These are phyloP conservation scores for Oryza coarctata DNA, from an alignment of 176 grass and related monocot genomes.

Conservation along the genomic window DNA sequence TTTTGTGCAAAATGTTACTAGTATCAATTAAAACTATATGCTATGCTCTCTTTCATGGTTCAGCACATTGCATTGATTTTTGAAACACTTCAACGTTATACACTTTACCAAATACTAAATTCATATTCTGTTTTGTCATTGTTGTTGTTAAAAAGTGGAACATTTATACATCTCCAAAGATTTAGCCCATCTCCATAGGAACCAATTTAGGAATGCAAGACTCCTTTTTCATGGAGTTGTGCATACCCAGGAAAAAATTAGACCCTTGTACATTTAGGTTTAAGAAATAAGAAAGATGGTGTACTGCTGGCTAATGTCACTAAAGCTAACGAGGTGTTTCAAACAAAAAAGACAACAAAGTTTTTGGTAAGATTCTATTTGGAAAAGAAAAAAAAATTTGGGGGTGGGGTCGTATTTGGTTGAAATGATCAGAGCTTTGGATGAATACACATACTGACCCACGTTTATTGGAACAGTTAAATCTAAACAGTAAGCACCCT, in stretches of 20 bases:
- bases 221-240: conserved; percentile 13
- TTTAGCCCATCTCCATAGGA: no score
- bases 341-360: neutral
- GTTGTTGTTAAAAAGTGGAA: neutral
- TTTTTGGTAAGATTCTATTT: neutral
- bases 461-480: neutral
- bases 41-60: conserved; percentile 20
- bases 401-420: neutral
- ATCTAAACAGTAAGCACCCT: neutral
- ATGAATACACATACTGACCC: neutral
- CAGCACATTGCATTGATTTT: neutral
- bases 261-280: neutral
- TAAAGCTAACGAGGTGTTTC: neutral
- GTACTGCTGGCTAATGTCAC: neutral
- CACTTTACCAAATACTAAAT: neutral
- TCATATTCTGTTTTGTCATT: neutral
- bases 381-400: no score
- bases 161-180: no score
- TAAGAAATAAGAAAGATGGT: neutral
- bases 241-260: neutral
- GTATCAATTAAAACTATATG: conserved; percentile 2
- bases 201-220: neutral
- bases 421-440: neutral
- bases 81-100: neutral
- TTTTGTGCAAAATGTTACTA: conserved; percentile 25